Conservation (phyloP, 441 rosid genomes). For the Euphorbia schlechtendalii region DNA sequence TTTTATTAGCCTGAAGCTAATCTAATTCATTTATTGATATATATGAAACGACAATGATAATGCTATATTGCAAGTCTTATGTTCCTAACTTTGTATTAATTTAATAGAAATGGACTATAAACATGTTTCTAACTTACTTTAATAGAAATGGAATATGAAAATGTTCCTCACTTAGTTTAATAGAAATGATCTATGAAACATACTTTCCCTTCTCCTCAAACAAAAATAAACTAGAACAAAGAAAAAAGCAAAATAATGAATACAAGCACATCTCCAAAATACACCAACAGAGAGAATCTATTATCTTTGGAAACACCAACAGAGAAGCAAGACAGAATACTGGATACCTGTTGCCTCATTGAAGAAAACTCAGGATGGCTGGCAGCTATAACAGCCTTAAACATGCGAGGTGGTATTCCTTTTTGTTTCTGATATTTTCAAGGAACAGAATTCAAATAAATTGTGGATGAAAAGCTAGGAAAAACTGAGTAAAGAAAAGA, state of each 20-base stretch:
- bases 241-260: too few relatives aligned
- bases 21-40: too few relatives aligned
- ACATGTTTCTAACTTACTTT: too few relatives aligned
- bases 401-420: conserved; percentile 96
- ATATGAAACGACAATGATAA: too few relatives aligned
- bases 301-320: neutral
- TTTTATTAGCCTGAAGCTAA: neutral
- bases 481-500: neutral
- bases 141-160: too few relatives aligned
- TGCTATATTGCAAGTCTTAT: too few relatives aligned
- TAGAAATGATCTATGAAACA: too few relatives aligned
- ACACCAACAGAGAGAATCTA: neutral
- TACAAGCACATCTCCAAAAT: neutral
- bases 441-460: conserved; percentile 1
- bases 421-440: conserved; percentile 62
- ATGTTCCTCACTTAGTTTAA: too few relatives aligned
- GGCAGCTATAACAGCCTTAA: conserved; percentile 88
- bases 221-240: too few relatives aligned
- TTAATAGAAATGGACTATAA: too few relatives aligned
- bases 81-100: too few relatives aligned
- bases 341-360: conserved; percentile 88
- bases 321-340: neutral
- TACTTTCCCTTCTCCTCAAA: neutral
- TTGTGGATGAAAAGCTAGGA: neutral
- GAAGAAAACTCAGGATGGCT: conserved; percentile 92